Conservation (phyloP, 192 early-diverging fungal species). For the Coemansia sp. region DNA sequence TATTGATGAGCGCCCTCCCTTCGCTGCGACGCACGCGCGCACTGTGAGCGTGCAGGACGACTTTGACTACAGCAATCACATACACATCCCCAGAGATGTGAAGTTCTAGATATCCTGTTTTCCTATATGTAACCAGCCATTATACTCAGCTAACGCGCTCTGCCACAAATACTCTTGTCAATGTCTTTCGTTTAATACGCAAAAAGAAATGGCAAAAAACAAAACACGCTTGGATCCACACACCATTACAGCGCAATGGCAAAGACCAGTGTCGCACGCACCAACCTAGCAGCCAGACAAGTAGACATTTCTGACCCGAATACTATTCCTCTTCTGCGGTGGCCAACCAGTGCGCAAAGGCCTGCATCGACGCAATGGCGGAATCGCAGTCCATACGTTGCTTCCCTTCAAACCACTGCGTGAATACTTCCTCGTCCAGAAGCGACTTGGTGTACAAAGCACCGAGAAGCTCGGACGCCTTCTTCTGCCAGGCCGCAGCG, state of each 20-base stretch:
- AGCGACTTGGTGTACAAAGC: constrained; percentile 68
- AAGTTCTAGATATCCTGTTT: not conserved
- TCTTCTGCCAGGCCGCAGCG: constrained; percentile 45
- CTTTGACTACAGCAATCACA: constrained; percentile 6
- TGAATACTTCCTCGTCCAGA: constrained; percentile 76
- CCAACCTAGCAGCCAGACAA: too few species aligned
- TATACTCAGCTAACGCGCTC: too few species aligned
- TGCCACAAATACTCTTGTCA: not conserved
- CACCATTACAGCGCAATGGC: too few species aligned
- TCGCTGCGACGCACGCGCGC: not conserved
- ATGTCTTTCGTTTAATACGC: not conserved
- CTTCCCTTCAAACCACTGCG: constrained; percentile 55
- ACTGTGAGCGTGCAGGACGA: not conserved
- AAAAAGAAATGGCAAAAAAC: not conserved
- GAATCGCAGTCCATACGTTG: constrained; percentile 41
- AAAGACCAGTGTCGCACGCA: too few species aligned
- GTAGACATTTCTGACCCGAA: not conserved
- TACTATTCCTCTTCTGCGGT: constrained; percentile 79
- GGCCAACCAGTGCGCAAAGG: constrained; percentile 75
- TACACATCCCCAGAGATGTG: not conserved
- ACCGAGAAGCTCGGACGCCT: constrained; percentile 62
- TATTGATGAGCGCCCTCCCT: not conserved
- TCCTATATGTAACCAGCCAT: not conserved
- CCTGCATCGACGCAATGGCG: constrained; percentile 57
- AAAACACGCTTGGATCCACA: not conserved